phyloP scores from a whole-genome alignment of 495 filamentous ascomycete species.

The Aspergillus carlsbadensis region DNA sequence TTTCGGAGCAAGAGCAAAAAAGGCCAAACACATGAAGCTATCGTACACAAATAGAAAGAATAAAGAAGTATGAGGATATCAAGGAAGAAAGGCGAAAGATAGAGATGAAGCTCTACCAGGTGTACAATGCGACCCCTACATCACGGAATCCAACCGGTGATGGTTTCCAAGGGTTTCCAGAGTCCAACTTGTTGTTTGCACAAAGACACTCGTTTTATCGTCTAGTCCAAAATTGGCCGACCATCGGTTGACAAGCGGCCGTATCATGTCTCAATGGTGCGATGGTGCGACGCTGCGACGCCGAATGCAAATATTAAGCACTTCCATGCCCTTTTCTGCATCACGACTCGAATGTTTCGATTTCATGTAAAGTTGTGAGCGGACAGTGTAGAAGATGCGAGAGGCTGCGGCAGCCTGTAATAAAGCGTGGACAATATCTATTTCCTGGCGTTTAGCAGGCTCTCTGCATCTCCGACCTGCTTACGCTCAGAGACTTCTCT shows the following conservation, averaged over 20 bases:
- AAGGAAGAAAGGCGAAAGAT: background rate
- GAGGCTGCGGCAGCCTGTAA: too few species aligned
- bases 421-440: background rate
- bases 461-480: conserved; percentile 82
- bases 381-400: too few species aligned
- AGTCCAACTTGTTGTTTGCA: background rate
- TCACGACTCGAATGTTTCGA: too few species aligned
- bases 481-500: conserved; percentile 79
- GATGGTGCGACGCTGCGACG: too few species aligned
- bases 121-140: conserved; percentile 3
- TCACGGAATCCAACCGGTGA: background rate
- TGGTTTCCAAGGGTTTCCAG: background rate
- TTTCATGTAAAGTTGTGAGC: too few species aligned
- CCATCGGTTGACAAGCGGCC: background rate
- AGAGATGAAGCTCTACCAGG: conserved; percentile 10
- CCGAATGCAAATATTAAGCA: too few species aligned
- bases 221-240: background rate
- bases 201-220: background rate
- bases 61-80: background rate
- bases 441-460: conserved; percentile 45
- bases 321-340: too few species aligned
- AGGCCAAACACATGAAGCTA: background rate
- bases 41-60: conserved; percentile 5
- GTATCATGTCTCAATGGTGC: background rate
- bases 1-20: background rate